A percentile compares a stretch with the other conserved stretches of the same genome.
phyloP scores from a whole-genome alignment of 164 flowering plant genomes.

The Sedum album region DNA sequence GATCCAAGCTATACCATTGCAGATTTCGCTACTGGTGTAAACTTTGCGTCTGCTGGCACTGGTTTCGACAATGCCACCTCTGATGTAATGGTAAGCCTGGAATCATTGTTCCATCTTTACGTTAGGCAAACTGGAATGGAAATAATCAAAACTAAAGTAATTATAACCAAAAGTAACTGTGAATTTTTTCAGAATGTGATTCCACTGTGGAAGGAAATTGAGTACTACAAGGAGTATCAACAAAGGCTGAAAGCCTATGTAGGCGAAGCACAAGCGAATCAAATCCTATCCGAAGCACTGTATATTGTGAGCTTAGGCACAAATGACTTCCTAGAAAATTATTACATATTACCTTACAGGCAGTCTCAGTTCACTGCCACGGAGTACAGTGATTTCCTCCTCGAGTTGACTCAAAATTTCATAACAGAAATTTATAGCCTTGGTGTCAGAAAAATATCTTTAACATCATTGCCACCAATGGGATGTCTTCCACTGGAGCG shows the following conservation, averaged over 20 bases:
- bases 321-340: conserved; percentile 56
- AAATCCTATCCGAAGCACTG: conserved; percentile 25
- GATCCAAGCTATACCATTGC: conserved; percentile 34
- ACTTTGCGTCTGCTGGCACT: conserved; percentile 56
- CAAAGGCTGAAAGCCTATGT: conserved; percentile 25
- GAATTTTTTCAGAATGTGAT: conserved; percentile 34
- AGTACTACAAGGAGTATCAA: conserved; percentile 50
- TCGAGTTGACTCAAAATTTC: conserved; percentile 26
- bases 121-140: too few species aligned
- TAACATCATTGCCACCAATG: conserved; percentile 49
- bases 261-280: conserved; percentile 27
- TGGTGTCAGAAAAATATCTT: conserved; percentile 41
- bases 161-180: background rate
- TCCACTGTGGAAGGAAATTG: conserved; percentile 49
- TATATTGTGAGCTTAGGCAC: conserved; percentile 51
- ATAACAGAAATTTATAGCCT: conserved; percentile 28
- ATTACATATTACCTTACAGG: conserved; percentile 28
- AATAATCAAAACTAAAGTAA: too few species aligned
- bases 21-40: conserved; percentile 46
- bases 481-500: conserved; percentile 63
- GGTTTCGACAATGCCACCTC: conserved; percentile 53
- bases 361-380: conserved; percentile 21
- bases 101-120: background rate
- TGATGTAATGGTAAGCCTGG: conserved; percentile 31
- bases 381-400: conserved; percentile 30